Evolutionary conservation across 805 yeast genomes (phyloP), one percentile per base, ranked within the genome.

Genomic region (Pichia paraexigua): DNA sequence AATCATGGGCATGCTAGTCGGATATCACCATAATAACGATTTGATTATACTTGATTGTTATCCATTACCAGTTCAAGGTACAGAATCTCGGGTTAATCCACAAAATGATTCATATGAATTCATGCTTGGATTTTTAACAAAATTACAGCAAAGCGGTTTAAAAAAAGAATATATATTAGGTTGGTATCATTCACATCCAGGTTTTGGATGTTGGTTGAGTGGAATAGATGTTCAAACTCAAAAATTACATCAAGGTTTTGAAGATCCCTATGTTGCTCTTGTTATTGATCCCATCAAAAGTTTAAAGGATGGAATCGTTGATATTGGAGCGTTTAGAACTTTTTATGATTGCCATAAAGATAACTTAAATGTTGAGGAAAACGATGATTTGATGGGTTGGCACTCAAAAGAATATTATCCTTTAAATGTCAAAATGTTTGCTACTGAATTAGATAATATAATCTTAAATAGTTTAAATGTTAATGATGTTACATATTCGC

Each of bases 141-240:
- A 75, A 42, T 65, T 79, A 55, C 78, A 78, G 61, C 55, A 70
- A 25, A 70, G 75, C 20, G 37, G 45, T 8, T 79, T 79, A 1
- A 66, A 78, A n/a, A 54, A 63, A n/a, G 84, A 86, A 55, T 78
- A 86, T 58, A 85, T 92, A 22, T 87, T 94, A 17, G 99, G 99
- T 11, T 92, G 99, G 99, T 92, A 94, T 68, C 98, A 75, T 67
- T 89, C 92, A 6, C 99, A 92, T 66, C 99, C 99, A 0, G 96
- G 97, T 0, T 92, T 90, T 66, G 97, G 97, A 18, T 91, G 97
- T 65, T 92, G 97, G 97, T 68, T 92, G 43, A 83, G 94, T 50
- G 95, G 94, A 5, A 89, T 92, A 41, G 98, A 92, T 67, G 95
- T 94, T 35, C 83, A 87, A 44, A 92, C 98, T 0, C 98, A 92